phyloP scores from a whole-genome alignment of 805 yeast species.

The Metschnikowia hibisci region DNA sequence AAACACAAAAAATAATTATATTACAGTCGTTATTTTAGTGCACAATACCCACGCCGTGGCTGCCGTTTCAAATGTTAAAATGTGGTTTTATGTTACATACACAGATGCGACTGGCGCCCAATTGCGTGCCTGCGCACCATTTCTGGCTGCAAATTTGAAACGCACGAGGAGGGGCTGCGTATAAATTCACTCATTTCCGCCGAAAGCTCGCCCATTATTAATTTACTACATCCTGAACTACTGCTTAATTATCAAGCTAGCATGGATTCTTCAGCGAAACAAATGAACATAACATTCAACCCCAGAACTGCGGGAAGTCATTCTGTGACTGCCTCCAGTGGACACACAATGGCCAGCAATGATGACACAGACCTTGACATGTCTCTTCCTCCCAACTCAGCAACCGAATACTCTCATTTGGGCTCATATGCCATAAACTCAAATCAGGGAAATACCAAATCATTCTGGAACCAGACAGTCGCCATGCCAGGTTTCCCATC shows the following conservation, averaged over 20 bases:
- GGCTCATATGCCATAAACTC: neutral
- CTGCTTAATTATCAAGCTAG: too few relatives aligned
- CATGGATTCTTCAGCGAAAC: slow-evolving; percentile 1
- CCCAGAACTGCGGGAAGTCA: slow-evolving; percentile 18
- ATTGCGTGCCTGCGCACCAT: slow-evolving; percentile 3
- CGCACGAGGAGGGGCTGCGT: slow-evolving; percentile 7
- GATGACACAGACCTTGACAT: slow-evolving; percentile 15
- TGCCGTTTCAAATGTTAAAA: slow-evolving; percentile 2
- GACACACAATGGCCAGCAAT: slow-evolving; percentile 12
- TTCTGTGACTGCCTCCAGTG: slow-evolving; percentile 16
- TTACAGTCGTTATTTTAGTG: too few relatives aligned
- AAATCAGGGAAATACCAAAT: neutral
- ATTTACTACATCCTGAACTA: too few relatives aligned
- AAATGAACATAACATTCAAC: slow-evolving; percentile 11
- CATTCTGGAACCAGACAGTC: slow-evolving; percentile 1
- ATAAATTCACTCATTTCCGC: slow-evolving; percentile 8
- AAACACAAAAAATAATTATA: too few relatives aligned
- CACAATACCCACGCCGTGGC: neutral
- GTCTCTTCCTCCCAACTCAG: slow-evolving; percentile 7
- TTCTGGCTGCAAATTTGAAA: slow-evolving; percentile 15
- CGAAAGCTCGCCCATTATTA: too few relatives aligned
- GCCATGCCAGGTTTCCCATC: neutral
- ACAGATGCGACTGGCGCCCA: slow-evolving; percentile 1
- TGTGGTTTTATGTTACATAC: neutral
- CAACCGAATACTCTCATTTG: neutral